Percentiles rank a stretch among this genome's conserved stretches.
Conservation (phyloP, 2,329 filamentous ascomycete genomes). For the Alternaria triticina region DNA sequence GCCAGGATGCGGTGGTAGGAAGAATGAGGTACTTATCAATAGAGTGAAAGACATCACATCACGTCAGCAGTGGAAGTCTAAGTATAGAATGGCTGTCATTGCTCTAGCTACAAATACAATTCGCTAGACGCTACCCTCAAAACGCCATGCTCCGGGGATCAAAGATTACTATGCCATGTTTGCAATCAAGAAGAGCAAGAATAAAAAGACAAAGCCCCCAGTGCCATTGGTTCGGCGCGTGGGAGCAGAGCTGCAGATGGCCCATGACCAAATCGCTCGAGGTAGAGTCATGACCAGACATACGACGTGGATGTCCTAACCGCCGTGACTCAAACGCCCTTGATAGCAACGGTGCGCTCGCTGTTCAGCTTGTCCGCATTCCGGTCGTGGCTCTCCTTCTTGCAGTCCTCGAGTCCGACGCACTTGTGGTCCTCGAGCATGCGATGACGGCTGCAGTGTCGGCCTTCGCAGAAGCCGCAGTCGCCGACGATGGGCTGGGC, state of each 20-base stretch:
- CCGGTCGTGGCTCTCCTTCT: constrained; percentile 93
- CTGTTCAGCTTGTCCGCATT: constrained; percentile 92
- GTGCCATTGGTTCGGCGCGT: not conserved
- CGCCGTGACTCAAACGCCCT: constrained; percentile 65
- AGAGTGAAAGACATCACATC: not conserved
- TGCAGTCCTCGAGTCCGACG: constrained; percentile 91
- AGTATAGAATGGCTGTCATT: not conserved
- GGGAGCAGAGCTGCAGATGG: constrained; percentile 10
- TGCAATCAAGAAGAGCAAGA: not conserved
- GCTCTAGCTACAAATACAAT: constrained; percentile 6
- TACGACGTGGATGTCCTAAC: not conserved
- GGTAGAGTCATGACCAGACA: not conserved
- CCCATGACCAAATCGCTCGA: not conserved
- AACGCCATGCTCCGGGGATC: constrained; percentile 9
- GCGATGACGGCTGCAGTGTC: constrained; percentile 94
- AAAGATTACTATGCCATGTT: not conserved
- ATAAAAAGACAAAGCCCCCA: not conserved
- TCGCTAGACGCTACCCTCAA: not conserved
- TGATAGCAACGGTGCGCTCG: constrained; percentile 93
- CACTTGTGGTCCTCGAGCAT: constrained; percentile 95
- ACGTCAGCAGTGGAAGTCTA: not conserved
- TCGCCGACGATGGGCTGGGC: constrained; percentile 95
- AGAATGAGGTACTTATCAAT: not conserved
- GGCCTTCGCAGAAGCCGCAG: constrained; percentile 91
- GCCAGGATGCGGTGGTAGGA: not conserved